Base-by-base conservation (phyloP, 768 basidiomycete species). In the Grammothele lineata region DNA sequence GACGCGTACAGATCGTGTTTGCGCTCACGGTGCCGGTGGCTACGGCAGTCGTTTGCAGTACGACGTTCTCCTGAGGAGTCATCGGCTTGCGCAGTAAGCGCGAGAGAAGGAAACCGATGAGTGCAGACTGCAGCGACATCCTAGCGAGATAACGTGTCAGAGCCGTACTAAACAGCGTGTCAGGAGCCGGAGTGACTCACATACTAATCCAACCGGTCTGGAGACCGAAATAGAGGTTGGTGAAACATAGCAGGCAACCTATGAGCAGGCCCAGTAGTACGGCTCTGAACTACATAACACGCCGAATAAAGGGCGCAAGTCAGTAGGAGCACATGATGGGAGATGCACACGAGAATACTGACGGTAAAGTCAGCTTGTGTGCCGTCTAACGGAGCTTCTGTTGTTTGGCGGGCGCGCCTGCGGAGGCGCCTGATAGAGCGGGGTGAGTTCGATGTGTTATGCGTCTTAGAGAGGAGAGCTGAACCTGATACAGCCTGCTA, bases 91-190 rank as follows among this genome's bases (percentile, higher is more conserved):
- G 82, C 5, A 92, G 71, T 53, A 88, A 69, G 43, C 81, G 75
- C 47, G 92, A 92, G 39, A 95, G 61, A 4, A 94, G 80, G 63
- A 86, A 96, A 4, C 93, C 95, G 26, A 98, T 85, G 27, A 98
- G 75, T 10, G 94, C 90, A 0, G 92, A 94, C 60, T 97, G 93
- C 22, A 95, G 77, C 8, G 92, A 92, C 92, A 94, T 95, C 91
- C 90, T 91, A 52, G 33, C 43, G 35, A 17, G n/a, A 35, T n/a
- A 17, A 6, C 35, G 18, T 7, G 27, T 30, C 27, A 14, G 27
- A 7, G 27, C n/a, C n/a, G 27, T 14, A 14, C 8, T 30, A 30
- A 14, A 14, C 27, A 7, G 27, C 8, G 27, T 14, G 27, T 14
- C 26, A 4, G n/a, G n/a, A 17, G 23, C 17, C 8, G n/a, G 18